phyloP scores from a whole-genome alignment of 345 rosid species.

The Gynandropsis gynandra region DNA sequence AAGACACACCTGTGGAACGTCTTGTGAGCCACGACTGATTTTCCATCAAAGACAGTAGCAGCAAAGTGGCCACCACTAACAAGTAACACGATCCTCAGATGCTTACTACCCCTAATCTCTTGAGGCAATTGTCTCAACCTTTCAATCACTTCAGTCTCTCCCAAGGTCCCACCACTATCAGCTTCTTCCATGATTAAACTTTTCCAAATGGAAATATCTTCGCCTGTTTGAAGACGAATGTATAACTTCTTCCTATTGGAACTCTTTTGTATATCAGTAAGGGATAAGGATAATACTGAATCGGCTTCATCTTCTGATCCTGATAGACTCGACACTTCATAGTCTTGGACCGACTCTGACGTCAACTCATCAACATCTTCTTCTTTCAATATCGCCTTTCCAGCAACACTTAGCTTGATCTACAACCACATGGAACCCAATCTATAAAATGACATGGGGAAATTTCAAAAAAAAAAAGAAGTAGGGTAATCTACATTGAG shows the following conservation, averaged over 20 bases:
- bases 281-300: conserved; percentile 19
- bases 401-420: conserved; percentile 83
- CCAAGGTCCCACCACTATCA: conserved; percentile 34
- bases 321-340: conserved; percentile 82
- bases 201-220: conserved; percentile 72
- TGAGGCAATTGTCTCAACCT: conserved; percentile 42
- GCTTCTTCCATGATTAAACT: conserved; percentile 56
- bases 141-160: conserved; percentile 46
- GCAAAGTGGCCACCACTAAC: conserved; percentile 94
- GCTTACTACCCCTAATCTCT: conserved; percentile 38
- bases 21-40: conserved; percentile 62
- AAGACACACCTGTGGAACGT: conserved; percentile 65
- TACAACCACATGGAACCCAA: conserved; percentile 21
- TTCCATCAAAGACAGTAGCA: conserved; percentile 76
- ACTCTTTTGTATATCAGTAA: conserved; percentile 30
- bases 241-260: conserved; percentile 51
- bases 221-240: conserved; percentile 55
- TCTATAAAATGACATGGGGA: too few species aligned
- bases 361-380: conserved; percentile 81
- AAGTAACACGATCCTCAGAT: conserved; percentile 63
- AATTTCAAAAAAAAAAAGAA: background rate
- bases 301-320: conserved; percentile 95
- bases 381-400: conserved; percentile 64
- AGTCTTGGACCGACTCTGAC: conserved; percentile 63
- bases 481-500: conserved; percentile 50